A percentile compares a stretch with the other conserved stretches of the same genome.
Evolutionary conservation across 2,329 filamentous ascomycete genomes (phyloP).

Genomic region (Fusarium ambrosium): DNA sequence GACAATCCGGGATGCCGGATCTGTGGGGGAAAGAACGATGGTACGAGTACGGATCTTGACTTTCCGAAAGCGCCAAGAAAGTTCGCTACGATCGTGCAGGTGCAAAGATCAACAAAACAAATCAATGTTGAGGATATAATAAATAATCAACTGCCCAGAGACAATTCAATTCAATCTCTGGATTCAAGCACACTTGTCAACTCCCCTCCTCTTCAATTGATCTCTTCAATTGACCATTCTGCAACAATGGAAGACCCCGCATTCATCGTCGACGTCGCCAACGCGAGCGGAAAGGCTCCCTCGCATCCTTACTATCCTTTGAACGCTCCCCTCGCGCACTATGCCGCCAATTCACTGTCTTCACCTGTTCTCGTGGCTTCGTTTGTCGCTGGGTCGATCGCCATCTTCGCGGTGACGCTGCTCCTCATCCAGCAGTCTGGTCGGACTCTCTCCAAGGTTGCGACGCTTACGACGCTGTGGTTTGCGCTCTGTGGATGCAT

Average conservation of each 20-base stretch:
- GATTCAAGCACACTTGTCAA: neutral
- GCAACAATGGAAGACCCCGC: constrained; percentile 33
- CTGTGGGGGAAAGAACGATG: constrained; percentile 11
- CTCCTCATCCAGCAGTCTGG: constrained; percentile 65
- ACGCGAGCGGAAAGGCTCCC: constrained; percentile 24
- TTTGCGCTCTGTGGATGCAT: constrained; percentile 77
- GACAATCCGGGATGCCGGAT: neutral
- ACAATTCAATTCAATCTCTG: neutral
- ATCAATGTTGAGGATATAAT: neutral
- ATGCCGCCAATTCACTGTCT: constrained; percentile 74
- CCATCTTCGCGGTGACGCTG: constrained; percentile 70
- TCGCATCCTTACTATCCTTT: constrained; percentile 80
- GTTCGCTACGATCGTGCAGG: constrained; percentile 5
- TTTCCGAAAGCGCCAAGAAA: constrained; percentile 34
- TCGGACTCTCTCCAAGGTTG: constrained; percentile 65
- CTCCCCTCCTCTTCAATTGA: neutral
- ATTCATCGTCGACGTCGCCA: constrained; percentile 8
- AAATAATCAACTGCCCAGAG: neutral
- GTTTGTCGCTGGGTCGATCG: constrained; percentile 69
- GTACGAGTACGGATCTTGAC: constrained; percentile 39
- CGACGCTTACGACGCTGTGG: constrained; percentile 77
- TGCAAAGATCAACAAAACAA: constrained; percentile 1
- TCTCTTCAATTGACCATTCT: neutral
- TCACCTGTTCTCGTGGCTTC: constrained; percentile 69
- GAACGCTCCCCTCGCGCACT: constrained; percentile 71